Evolutionary conservation across 164 flowering plant genomes (phyloP).

Genomic region (Pachysandra terminalis): DNA sequence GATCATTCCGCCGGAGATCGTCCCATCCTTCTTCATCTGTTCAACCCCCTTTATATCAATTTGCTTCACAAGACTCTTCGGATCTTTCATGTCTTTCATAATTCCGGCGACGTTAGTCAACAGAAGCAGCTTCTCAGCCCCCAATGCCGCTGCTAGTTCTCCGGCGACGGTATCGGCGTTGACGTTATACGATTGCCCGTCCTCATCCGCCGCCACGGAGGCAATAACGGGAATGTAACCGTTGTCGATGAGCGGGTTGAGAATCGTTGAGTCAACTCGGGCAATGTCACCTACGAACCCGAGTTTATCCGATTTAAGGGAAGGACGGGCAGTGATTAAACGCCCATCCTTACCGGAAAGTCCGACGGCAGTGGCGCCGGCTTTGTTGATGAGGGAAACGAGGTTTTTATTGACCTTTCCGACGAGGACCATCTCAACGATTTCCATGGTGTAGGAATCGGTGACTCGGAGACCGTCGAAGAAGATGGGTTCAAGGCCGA

Average conservation of each 20-base stretch:
- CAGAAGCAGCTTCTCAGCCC: constrained; percentile 88
- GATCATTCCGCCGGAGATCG: constrained; percentile 93
- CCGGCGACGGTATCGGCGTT: constrained; percentile 96
- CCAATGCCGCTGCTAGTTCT: constrained; percentile 85
- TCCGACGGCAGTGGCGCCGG: constrained; percentile 87
- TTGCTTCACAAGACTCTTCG: constrained; percentile 71
- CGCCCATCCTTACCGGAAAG: constrained; percentile 82
- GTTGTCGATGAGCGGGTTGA: constrained; percentile 46
- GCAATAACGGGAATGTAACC: constrained; percentile 82
- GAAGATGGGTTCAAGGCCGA: constrained; percentile 55
- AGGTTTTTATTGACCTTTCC: constrained; percentile 78
- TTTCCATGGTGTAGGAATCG: constrained; percentile 80
- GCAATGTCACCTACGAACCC: constrained; percentile 95
- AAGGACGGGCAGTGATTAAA: constrained; percentile 74
- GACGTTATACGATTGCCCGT: constrained; percentile 76
- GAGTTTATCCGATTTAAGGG: constrained; percentile 46
- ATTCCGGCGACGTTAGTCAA: constrained; percentile 91
- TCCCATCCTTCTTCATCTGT: constrained; percentile 73
- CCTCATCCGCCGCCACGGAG: constrained; percentile 79
- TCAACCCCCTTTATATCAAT: constrained; percentile 78
- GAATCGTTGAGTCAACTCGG: constrained; percentile 56
- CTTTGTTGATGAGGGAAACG: constrained; percentile 77
- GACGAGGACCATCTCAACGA: constrained; percentile 87
- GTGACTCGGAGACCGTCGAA: constrained; percentile 88
- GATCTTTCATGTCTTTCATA: constrained; percentile 50